These are phyloP conservation scores for Triticum timopheevii DNA, from an alignment of 176 grass and related monocot genomes.

Conservation along the genomic window DNA sequence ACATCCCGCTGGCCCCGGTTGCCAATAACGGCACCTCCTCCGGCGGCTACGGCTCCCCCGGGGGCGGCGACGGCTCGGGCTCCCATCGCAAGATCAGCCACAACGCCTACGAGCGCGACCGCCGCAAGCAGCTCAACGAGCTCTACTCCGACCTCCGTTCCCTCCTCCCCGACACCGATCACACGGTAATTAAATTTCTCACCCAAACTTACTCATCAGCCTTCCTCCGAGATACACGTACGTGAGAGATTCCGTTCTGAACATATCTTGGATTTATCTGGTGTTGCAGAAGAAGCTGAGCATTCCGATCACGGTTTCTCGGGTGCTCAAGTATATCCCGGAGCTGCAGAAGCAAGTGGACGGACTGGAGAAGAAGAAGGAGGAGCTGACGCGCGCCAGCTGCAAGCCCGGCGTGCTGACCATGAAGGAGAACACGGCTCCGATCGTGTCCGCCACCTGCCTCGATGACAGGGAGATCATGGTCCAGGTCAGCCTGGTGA, in stretches of 20 bases:
- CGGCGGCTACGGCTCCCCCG: background rate
- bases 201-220: background rate
- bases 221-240: background rate
- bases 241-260: background rate
- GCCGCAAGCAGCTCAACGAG: constrained; percentile 85
- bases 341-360: constrained; percentile 70
- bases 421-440: constrained; percentile 8
- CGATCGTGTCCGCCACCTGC: constrained; percentile 58
- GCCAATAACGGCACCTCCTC: constrained; percentile 36
- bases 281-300: constrained; percentile 76
- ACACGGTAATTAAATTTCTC: constrained; percentile 26
- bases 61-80: constrained; percentile 15
- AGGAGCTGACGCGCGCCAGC: constrained; percentile 40
- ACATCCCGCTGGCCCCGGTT: constrained; percentile 23
- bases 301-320: constrained; percentile 68
- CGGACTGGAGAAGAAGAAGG: constrained; percentile 55
- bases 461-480: constrained; percentile 66
- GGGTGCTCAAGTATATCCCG: constrained; percentile 77
- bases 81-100: constrained; percentile 70
- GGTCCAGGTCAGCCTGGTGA: constrained; percentile 63
- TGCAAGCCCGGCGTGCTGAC: constrained; percentile 32
- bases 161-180: constrained; percentile 68
- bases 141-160: constrained; percentile 73
- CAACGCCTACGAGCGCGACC: constrained; percentile 91
- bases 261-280: background rate